A percentile compares a stretch with the other conserved stretches of the same genome.
Conservation (phyloP, 495 filamentous ascomycete species). For the Penicillium maclennaniae region DNA sequence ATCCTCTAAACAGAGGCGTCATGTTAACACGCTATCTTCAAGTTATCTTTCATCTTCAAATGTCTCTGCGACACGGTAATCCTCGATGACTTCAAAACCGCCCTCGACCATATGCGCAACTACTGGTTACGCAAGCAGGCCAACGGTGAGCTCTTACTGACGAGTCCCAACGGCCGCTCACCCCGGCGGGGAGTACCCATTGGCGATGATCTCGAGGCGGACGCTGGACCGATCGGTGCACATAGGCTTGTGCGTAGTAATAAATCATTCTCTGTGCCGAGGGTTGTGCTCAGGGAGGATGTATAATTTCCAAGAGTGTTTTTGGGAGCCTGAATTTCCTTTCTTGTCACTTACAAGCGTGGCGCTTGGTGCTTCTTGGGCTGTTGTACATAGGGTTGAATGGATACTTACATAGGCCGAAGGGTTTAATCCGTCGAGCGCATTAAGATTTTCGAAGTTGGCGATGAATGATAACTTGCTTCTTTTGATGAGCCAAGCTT, state of each 20-base stretch:
- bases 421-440: neutral
- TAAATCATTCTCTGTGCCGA: slow-evolving; percentile 11
- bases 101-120: slow-evolving; percentile 30
- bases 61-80: slow-evolving; percentile 57
- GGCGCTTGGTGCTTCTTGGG: neutral
- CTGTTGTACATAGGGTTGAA: neutral
- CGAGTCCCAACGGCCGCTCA: neutral
- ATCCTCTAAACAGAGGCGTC: neutral
- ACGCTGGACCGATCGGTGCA: neutral
- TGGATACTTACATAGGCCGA: neutral
- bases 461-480: neutral
- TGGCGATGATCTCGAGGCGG: slow-evolving; percentile 9
- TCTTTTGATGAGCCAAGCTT: neutral
- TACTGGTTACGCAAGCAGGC: slow-evolving; percentile 18
- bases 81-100: slow-evolving; percentile 61
- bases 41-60: slow-evolving; percentile 56
- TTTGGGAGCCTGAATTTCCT: neutral
- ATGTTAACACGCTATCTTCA: neutral
- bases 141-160: slow-evolving; percentile 5
- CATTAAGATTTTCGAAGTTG: neutral
- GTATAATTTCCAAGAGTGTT: neutral
- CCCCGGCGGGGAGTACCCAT: neutral
- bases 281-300: slow-evolving; percentile 3
- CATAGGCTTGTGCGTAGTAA: slow-evolving; percentile 3
- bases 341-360: neutral